Evolutionary conservation across 331 rosid genomes (phyloP), one percentile per base, ranked within the genome.

Genomic region (Acacia concinna): DNA sequence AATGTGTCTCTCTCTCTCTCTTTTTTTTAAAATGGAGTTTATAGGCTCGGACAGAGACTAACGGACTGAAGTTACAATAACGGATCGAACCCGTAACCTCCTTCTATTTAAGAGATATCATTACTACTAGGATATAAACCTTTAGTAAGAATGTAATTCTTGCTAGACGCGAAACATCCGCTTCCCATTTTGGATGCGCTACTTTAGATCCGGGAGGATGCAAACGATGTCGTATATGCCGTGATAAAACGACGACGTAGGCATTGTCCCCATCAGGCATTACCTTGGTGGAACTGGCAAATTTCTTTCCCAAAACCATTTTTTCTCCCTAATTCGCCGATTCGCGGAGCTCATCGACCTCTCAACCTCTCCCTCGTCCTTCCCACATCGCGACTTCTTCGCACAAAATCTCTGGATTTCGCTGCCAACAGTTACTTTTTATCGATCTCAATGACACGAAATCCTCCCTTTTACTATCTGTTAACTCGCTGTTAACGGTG

Each of bases 321-420:
- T 60, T 27, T 6, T 60, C 40, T 31, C 5, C 1, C 37, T 54
- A 54, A 28, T 62, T 62, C 68, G 40, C 68, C 68, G 68, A 62
- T 62, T 62, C 68, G 68, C 37, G 40, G 8, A 62, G 68, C 40
- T 11, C 41, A 62, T 62, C 68, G 40, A 32, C 68, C 23, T 62
- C 68, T 30, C 68, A 62, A 62, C 21, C 21, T 62, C 68, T 31
- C 18, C 7, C 6, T 14, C 27, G 12, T 4, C 37, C 68, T 6
- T 62, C 11, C 9, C 23, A 12, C 41, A 62, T 62, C 41, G 68
- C 68, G 40, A 62, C 41, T 15, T 15, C 12, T 31, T 31, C 41
- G 68, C 41, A 30, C 40, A 31, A 31, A 91, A 90, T 91, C 97
- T 82, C 90, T 84, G 88, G 87, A 88, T 90, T 92, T 86, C 74